Conservation (phyloP, 129 eudicot species). For the Centella asiatica region DNA sequence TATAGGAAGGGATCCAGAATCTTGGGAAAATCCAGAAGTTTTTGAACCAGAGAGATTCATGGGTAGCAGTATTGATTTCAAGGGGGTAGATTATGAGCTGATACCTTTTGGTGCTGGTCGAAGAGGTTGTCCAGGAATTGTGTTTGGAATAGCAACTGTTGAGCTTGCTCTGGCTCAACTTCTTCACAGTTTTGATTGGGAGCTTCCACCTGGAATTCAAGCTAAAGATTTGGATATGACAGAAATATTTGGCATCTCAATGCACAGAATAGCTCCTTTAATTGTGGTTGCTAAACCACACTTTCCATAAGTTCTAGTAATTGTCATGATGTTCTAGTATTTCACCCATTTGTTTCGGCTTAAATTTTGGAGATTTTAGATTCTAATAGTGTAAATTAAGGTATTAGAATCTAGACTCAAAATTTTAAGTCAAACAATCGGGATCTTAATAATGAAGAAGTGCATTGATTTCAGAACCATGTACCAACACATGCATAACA, state of each 20-base stretch:
- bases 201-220: slow-evolving; percentile 26
- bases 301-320: slow-evolving; percentile 1
- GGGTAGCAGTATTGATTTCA: slow-evolving; percentile 24
- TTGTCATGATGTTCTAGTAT: no score
- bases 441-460: no score
- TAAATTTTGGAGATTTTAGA: no score
- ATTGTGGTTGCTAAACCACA: slow-evolving; percentile 24
- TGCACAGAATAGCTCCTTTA: slow-evolving; percentile 21
- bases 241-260: slow-evolving; percentile 26
- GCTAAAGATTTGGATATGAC: slow-evolving; percentile 38
- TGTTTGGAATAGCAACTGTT: slow-evolving; percentile 18
- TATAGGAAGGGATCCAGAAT: slow-evolving; percentile 38
- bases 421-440: no score
- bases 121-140: slow-evolving; percentile 40
- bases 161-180: slow-evolving; percentile 46
- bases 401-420: no score
- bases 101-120: slow-evolving; percentile 51
- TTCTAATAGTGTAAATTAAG: no score
- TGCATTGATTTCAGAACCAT: no score
- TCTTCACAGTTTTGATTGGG: slow-evolving; percentile 38
- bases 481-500: no score
- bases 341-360: no score
- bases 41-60: slow-evolving; percentile 45
- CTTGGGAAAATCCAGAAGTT: slow-evolving; percentile 32
- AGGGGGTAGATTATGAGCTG: slow-evolving; percentile 40